Evolutionary conservation across 192 early-diverging fungal species (phyloP).

Genomic region (Neocallimastix lanati): DNA sequence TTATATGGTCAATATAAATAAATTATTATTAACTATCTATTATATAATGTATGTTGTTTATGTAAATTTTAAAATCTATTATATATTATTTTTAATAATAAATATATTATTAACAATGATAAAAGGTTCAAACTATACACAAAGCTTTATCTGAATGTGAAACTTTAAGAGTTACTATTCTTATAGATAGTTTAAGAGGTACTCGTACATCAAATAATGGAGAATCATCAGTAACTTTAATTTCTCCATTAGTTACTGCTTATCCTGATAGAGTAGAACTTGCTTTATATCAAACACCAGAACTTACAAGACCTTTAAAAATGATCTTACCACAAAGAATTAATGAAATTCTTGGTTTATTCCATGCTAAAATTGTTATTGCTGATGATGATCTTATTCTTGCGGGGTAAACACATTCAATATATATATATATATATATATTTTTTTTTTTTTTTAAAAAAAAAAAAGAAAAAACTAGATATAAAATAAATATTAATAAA

Average conservation of each 20-base stretch:
- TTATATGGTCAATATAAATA: too few species aligned
- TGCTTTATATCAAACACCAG: conserved; percentile 76
- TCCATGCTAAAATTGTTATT: conserved; percentile 85
- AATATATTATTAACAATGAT: too few species aligned
- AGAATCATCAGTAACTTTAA: conserved; percentile 45
- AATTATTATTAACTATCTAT: too few species aligned
- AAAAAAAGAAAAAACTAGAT: too few species aligned
- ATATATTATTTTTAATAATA: too few species aligned
- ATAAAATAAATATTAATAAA: too few species aligned
- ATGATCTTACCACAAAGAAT: conserved; percentile 60
- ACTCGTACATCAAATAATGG: conserved; percentile 32
- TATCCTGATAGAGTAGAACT: conserved; percentile 48
- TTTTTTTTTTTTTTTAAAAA: too few species aligned
- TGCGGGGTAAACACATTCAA: neutral
- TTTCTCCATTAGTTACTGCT: conserved; percentile 38
- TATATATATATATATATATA: too few species aligned
- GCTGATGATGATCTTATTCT: conserved; percentile 59
- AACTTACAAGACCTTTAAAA: conserved; percentile 48
- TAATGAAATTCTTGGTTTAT: conserved; percentile 82
- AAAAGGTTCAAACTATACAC: conserved; percentile 35
- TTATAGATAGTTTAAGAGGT: conserved; percentile 80
- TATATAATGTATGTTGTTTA: too few species aligned
- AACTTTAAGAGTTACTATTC: conserved; percentile 40
- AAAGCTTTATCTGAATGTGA: conserved; percentile 28
- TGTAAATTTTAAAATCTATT: too few species aligned